Percentiles rank a stretch among this genome's conserved stretches.
These are phyloP conservation scores for Mycena galericulata DNA, from an alignment of 768 basidiomycete species.

Conservation along the genomic window DNA sequence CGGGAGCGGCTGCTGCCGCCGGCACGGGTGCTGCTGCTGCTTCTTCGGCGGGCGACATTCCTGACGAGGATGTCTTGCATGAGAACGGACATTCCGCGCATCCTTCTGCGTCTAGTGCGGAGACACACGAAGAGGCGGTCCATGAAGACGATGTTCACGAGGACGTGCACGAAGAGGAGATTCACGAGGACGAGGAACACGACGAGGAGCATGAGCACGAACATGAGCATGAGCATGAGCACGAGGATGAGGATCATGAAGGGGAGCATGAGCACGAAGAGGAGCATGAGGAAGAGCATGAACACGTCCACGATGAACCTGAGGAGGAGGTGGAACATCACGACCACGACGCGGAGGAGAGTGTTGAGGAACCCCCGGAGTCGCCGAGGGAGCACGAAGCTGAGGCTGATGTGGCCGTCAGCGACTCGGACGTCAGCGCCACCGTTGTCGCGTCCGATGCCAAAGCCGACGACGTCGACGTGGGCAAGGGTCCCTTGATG, in stretches of 20 bases:
- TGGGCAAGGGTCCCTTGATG: slow-evolving; percentile 1
- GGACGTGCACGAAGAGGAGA: slow-evolving; percentile 10
- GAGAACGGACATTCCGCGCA: slow-evolving; percentile 26
- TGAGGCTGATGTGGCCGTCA: slow-evolving; percentile 26
- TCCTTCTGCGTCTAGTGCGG: background rate
- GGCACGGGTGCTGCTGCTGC: slow-evolving; percentile 10
- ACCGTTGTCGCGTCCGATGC: slow-evolving; percentile 34
- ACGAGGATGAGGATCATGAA: slow-evolving; percentile 34
- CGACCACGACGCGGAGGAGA: slow-evolving; percentile 31
- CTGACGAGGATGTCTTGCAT: slow-evolving; percentile 28
- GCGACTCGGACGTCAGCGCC: slow-evolving; percentile 31
- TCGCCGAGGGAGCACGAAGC: slow-evolving; percentile 40
- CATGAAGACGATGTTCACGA: slow-evolving; percentile 17
- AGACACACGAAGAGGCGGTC: background rate
- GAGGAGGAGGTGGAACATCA: slow-evolving; percentile 18
- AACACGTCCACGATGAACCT: slow-evolving; percentile 28
- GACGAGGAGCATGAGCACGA: slow-evolving; percentile 38
- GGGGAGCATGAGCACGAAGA: slow-evolving; percentile 40
- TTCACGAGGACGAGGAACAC: slow-evolving; percentile 26
- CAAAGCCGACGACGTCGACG: slow-evolving; percentile 34
- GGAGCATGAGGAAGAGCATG: slow-evolving; percentile 34
- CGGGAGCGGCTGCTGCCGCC: background rate
- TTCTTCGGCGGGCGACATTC: slow-evolving; percentile 27
- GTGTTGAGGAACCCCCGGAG: slow-evolving; percentile 36
- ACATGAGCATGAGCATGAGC: slow-evolving; percentile 28